Evolutionary conservation across 129 eudicot species (phyloP).

Genomic region (Solidago caesia): DNA sequence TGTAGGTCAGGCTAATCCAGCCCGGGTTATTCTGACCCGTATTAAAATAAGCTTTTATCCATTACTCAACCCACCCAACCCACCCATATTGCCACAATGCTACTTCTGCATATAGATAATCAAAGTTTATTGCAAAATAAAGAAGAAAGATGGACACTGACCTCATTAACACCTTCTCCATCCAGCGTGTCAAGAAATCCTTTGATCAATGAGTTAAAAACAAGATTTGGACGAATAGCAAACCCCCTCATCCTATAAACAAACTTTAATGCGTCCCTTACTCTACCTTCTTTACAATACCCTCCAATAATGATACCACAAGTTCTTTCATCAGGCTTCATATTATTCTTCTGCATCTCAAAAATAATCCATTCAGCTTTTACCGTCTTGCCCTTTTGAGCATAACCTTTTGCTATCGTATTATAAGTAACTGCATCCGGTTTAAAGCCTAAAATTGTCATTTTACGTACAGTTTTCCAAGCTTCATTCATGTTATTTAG

Average conservation of each 20-base stretch:
- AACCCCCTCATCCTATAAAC: constrained; percentile 51
- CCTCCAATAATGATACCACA: constrained; percentile 49
- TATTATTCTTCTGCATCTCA: constrained; percentile 48
- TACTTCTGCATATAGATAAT: background rate
- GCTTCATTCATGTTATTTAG: constrained; percentile 42
- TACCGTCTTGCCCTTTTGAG: constrained; percentile 37
- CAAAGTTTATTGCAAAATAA: background rate
- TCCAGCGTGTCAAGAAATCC: constrained; percentile 43
- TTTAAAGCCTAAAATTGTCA: constrained; percentile 47
- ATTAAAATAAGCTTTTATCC: background rate
- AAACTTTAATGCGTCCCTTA: constrained; percentile 52
- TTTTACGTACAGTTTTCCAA: constrained; percentile 38
- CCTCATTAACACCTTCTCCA: constrained; percentile 56
- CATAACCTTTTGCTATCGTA: constrained; percentile 44
- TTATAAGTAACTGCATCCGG: constrained; percentile 59
- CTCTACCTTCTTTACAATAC: constrained; percentile 51
- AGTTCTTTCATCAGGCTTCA: constrained; percentile 47
- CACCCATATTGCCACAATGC: background rate
- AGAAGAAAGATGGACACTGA: constrained; percentile 23
- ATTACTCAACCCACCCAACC: background rate
- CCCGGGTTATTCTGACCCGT: no score
- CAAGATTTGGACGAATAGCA: constrained; percentile 47
- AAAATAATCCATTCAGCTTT: constrained; percentile 43
- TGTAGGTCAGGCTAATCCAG: no score
- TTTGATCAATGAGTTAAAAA: constrained; percentile 53